A percentile compares a stretch with the other conserved stretches of the same genome.
Conservation (phyloP, 352 stramenopile species). For the Phytophthora megakarya region DNA sequence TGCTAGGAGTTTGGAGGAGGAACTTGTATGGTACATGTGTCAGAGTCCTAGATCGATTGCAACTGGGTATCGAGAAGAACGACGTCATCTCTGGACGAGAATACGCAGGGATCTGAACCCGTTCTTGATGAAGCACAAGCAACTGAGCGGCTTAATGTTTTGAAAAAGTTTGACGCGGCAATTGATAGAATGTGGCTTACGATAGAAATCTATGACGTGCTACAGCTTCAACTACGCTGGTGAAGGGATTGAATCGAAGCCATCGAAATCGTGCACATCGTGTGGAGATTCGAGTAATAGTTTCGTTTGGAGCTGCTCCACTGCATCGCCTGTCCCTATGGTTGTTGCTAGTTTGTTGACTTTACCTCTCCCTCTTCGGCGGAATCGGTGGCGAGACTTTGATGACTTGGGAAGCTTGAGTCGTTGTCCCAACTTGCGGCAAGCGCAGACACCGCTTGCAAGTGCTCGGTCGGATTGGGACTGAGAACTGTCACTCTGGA, state of each 20-base stretch:
- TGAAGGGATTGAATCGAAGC: slow-evolving; percentile 37
- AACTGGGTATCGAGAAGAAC: too few species aligned
- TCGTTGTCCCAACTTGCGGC: slow-evolving; percentile 61
- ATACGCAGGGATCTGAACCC: too few species aligned
- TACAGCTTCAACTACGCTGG: slow-evolving; percentile 17
- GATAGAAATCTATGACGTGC: too few species aligned
- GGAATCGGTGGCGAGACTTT: slow-evolving; percentile 42
- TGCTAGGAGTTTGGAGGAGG: slow-evolving; percentile 50
- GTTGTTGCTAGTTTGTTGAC: slow-evolving; percentile 22
- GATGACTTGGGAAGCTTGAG: slow-evolving; percentile 46
- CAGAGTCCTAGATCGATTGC: too few species aligned
- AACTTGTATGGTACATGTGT: too few species aligned
- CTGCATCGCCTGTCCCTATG: slow-evolving; percentile 16
- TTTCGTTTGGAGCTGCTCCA: slow-evolving; percentile 46
- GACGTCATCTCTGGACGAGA: too few species aligned
- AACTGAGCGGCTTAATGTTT: too few species aligned
- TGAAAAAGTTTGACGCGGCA: too few species aligned
- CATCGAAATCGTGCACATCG: slow-evolving; percentile 51
- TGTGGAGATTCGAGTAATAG: slow-evolving; percentile 49
- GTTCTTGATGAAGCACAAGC: too few species aligned
- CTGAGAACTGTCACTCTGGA: slow-evolving; percentile 32
- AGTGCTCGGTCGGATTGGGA: slow-evolving; percentile 51
- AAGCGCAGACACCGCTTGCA: slow-evolving; percentile 53
- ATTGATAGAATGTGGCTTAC: background rate
- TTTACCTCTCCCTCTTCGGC: slow-evolving; percentile 42